Evolutionary conservation across 352 stramenopile genomes (phyloP).

Genomic region (Phytophthora rubi): DNA sequence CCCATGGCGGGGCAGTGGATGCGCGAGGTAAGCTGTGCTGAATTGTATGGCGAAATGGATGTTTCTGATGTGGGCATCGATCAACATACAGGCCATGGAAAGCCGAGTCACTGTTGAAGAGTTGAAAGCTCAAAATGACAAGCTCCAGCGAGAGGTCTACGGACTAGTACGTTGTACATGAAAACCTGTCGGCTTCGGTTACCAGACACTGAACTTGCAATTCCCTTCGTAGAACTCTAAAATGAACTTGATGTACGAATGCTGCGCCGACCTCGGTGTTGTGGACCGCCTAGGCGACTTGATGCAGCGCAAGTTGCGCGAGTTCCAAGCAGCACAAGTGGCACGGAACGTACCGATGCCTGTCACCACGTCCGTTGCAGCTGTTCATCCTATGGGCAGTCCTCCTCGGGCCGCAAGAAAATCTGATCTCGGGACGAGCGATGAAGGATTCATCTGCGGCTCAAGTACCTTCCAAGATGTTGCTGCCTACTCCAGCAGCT

Average conservation of each 20-base stretch:
- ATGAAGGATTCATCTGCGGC: slow-evolving; percentile 67
- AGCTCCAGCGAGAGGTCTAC: slow-evolving; percentile 65
- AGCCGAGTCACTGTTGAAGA: slow-evolving; percentile 58
- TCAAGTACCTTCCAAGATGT: slow-evolving; percentile 62
- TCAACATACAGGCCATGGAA: slow-evolving; percentile 55
- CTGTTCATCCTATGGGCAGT: slow-evolving; percentile 26
- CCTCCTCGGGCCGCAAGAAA: slow-evolving; percentile 35
- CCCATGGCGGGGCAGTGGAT: slow-evolving; percentile 65
- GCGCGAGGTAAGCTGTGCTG: slow-evolving; percentile 47
- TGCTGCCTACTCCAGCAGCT: slow-evolving; percentile 66
- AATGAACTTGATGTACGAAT: slow-evolving; percentile 68
- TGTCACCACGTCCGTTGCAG: neutral
- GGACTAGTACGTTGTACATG: slow-evolving; percentile 40
- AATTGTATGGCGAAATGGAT: neutral
- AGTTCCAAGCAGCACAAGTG: slow-evolving; percentile 52
- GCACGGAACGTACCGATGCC: slow-evolving; percentile 34
- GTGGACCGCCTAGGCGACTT: slow-evolving; percentile 60
- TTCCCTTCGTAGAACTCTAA: slow-evolving; percentile 55
- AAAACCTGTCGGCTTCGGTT: no score
- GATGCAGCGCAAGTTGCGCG: slow-evolving; percentile 68
- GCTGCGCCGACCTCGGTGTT: slow-evolving; percentile 56
- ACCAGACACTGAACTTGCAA: neutral
- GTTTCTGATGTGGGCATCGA: slow-evolving; percentile 6
- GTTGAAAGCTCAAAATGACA: slow-evolving; percentile 62
- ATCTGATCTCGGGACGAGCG: slow-evolving; percentile 26